Conservation (phyloP, 495 filamentous ascomycete species). For the Chaetomium tenue region DNA sequence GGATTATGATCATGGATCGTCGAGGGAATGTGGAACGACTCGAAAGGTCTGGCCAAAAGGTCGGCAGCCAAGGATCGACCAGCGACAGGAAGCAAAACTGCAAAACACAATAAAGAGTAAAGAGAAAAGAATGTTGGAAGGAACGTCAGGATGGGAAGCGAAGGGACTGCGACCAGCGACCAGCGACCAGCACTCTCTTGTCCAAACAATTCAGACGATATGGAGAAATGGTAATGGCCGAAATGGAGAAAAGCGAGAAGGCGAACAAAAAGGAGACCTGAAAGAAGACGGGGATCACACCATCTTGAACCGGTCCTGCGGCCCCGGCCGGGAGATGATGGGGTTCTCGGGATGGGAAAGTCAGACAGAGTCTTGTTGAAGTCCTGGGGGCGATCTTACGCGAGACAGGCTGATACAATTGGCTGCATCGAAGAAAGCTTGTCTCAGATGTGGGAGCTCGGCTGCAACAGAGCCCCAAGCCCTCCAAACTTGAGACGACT, state of each 20-base stretch:
- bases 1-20: too few relatives aligned
- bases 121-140: constrained; percentile 5
- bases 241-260: constrained; percentile 12
- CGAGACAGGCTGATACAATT: constrained; percentile 17
- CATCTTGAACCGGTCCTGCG: constrained; percentile 1
- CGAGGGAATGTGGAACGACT: neutral
- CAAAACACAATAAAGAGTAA: neutral
- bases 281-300: constrained; percentile 11
- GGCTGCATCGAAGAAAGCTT: constrained; percentile 26
- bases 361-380: neutral
- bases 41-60: neutral
- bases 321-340: constrained; percentile 11
- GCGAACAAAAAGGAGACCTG: constrained; percentile 1
- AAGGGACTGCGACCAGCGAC: constrained; percentile 21
- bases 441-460: constrained; percentile 21
- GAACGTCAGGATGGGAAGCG: constrained; percentile 11
- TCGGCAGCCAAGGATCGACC: constrained; percentile 12
- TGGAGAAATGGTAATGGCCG: neutral
- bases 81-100: constrained; percentile 18
- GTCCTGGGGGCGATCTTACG: constrained; percentile 26
- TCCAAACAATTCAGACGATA: constrained; percentile 16
- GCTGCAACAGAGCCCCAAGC: constrained; percentile 24
- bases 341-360: constrained; percentile 7
- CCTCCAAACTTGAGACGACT: constrained; percentile 35
- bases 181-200: constrained; percentile 27